These are phyloP conservation scores for Quercus wislizeni DNA, from an alignment of 306 rosid genomes.

Conservation along the genomic window DNA sequence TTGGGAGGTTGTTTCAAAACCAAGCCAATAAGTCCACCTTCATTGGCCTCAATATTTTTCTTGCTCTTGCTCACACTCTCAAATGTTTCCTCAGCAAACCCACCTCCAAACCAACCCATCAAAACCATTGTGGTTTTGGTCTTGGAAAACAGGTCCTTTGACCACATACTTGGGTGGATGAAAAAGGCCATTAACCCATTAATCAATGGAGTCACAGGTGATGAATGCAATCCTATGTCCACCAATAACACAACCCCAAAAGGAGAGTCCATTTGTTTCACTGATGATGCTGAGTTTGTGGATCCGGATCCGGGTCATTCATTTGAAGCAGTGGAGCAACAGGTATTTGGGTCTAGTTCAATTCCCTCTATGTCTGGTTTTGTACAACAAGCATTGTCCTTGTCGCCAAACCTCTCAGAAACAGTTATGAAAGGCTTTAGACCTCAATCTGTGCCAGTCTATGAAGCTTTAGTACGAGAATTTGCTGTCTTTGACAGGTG, in stretches of 20 bases:
- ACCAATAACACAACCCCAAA: conserved; percentile 38
- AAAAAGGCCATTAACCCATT: conserved; percentile 63
- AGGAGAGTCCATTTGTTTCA: conserved; percentile 64
- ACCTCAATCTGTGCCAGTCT: conserved; percentile 80
- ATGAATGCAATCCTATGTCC: conserved; percentile 84
- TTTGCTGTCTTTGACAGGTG: conserved; percentile 87
- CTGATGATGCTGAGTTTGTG: conserved; percentile 86
- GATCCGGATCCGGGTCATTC: conserved; percentile 99
- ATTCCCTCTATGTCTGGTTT: conserved; percentile 92
- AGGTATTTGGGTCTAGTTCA: conserved; percentile 79
- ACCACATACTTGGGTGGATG: conserved; percentile 98
- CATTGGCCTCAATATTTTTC: conserved; percentile 33
- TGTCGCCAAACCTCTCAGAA: conserved; percentile 74
- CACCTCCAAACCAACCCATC: conserved; percentile 63
- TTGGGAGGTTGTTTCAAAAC: conserved; percentile 25
- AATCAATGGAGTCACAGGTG: conserved; percentile 87
- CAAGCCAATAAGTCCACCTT: conserved; percentile 14
- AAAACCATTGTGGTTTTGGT: conserved; percentile 85
- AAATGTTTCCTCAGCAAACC: conserved; percentile 26
- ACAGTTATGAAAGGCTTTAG: conserved; percentile 92
- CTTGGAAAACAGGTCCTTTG: conserved; percentile 95
- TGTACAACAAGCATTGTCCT: conserved; percentile 82
- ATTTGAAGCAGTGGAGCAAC: conserved; percentile 77
- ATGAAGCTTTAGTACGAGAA: conserved; percentile 67
- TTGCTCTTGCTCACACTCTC: conserved; percentile 48